Conservation (phyloP, 169 alveolate genomes). For the Pseudocohnilembus persalinus region DNA sequence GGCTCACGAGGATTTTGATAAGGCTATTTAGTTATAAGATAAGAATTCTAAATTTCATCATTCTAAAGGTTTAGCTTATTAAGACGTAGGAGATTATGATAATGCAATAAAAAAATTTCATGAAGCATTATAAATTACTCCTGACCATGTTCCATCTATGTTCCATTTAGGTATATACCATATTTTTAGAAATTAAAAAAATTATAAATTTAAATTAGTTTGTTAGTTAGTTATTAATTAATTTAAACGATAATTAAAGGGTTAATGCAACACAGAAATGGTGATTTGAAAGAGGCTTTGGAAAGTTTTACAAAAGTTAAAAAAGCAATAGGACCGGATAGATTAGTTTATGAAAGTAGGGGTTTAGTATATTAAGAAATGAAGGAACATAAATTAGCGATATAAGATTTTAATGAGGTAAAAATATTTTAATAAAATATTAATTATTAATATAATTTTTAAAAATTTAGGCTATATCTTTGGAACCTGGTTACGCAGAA, state of each 20-base stretch:
- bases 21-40: constrained; percentile 61
- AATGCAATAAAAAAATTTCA: constrained; percentile 74
- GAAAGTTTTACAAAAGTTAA: constrained; percentile 61
- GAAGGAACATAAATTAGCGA: constrained; percentile 73
- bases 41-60: constrained; percentile 71
- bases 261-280: constrained; percentile 68
- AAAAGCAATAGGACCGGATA: constrained; percentile 51
- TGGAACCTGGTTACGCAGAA: constrained; percentile 62
- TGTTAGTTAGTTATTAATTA: background rate
- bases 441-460: too few relatives aligned
- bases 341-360: constrained; percentile 61
- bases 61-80: constrained; percentile 78
- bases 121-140: constrained; percentile 64
- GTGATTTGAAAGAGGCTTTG: constrained; percentile 71
- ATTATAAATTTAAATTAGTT: background rate
- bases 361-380: constrained; percentile 75
- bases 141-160: constrained; percentile 67
- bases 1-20: constrained; percentile 74
- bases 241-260: constrained; percentile 42
- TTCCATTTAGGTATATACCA: constrained; percentile 58
- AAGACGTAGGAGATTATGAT: constrained; percentile 54
- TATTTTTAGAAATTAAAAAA: background rate
- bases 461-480: constrained; percentile 41
- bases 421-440: too few relatives aligned
- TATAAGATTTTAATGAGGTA: constrained; percentile 61